phyloP scores from a whole-genome alignment of 2,329 filamentous ascomycete species.

The Stagonosporopsis rhizophila region DNA sequence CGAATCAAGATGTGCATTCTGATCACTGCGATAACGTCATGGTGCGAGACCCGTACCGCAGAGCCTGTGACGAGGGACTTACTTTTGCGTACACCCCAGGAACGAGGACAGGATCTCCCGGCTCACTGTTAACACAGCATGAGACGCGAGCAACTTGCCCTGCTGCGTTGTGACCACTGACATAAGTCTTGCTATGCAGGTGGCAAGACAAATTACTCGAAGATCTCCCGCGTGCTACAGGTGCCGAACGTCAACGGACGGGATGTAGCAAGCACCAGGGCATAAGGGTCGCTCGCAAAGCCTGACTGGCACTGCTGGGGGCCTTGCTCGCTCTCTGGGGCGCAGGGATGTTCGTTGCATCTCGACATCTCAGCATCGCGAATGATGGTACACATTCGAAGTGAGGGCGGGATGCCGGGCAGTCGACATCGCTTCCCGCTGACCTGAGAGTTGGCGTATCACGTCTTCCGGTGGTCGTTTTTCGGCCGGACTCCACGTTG shows the following conservation, averaged over 20 bases:
- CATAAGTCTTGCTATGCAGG: too few relatives aligned
- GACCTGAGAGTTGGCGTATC: not conserved
- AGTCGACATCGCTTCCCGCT: not conserved
- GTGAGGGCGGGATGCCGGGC: not conserved
- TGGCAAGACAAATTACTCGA: not conserved
- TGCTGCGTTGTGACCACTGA: not conserved
- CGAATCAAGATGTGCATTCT: not conserved
- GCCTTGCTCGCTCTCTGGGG: too few relatives aligned
- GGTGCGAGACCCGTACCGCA: not conserved
- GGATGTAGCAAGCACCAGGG: not conserved
- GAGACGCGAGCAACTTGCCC: too few relatives aligned
- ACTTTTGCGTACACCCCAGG: too few relatives aligned
- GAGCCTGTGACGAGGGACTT: not conserved
- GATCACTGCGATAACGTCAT: not conserved
- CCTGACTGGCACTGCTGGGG: too few relatives aligned
- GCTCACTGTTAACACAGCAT: not conserved
- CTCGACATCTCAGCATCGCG: not conserved
- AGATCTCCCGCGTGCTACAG: not conserved
- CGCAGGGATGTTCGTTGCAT: not conserved
- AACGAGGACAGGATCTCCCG: not conserved
- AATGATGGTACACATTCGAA: not conserved
- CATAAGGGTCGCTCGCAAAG: not conserved
- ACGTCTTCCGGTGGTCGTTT: not conserved
- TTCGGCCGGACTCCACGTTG: too few relatives aligned
- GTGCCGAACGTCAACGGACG: not conserved